These are phyloP conservation scores for Phoma herbarum DNA, from an alignment of 2,329 filamentous ascomycete genomes.

Conservation along the genomic window DNA sequence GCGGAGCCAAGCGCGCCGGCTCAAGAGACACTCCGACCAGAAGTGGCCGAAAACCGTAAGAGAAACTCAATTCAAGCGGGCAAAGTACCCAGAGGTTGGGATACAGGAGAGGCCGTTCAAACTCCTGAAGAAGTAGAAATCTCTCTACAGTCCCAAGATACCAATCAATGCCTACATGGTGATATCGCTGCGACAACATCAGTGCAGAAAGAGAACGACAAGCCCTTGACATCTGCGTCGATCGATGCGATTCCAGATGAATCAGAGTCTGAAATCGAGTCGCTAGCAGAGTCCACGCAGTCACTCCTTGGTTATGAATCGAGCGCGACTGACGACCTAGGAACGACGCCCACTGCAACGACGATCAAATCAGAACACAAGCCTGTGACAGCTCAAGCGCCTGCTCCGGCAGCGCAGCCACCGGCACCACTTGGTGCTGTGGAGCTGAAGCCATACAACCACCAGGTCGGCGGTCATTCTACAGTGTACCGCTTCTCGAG, in stretches of 20 bases:
- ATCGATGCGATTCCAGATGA: constrained; percentile 47
- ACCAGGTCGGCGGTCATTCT: constrained; percentile 96
- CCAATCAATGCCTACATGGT: constrained; percentile 68
- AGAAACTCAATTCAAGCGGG: constrained; percentile 38
- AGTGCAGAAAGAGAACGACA: constrained; percentile 51
- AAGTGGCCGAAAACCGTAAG: constrained; percentile 38
- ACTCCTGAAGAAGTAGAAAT: constrained; percentile 67
- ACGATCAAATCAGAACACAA: constrained; percentile 44
- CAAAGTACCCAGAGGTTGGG: constrained; percentile 42
- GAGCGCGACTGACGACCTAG: constrained; percentile 63
- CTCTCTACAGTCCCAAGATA: constrained; percentile 67
- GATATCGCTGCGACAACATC: constrained; percentile 58
- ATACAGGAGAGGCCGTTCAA: constrained; percentile 41
- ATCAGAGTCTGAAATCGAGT: constrained; percentile 55
- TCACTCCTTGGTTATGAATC: constrained; percentile 61
- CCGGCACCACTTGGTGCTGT: constrained; percentile 82
- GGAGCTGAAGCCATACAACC: constrained; percentile 94
- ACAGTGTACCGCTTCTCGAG: constrained; percentile 96
- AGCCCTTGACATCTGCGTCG: constrained; percentile 47
- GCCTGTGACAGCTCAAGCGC: constrained; percentile 29
- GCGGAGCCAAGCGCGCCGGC: constrained; percentile 48
- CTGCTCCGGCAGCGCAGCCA: constrained; percentile 45
- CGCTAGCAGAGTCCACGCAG: constrained; percentile 53
- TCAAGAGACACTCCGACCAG: constrained; percentile 36
- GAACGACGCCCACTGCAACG: constrained; percentile 50